phyloP scores from a whole-genome alignment of 2,329 filamentous ascomycete species.

The Sarocladiaceae sp. region DNA sequence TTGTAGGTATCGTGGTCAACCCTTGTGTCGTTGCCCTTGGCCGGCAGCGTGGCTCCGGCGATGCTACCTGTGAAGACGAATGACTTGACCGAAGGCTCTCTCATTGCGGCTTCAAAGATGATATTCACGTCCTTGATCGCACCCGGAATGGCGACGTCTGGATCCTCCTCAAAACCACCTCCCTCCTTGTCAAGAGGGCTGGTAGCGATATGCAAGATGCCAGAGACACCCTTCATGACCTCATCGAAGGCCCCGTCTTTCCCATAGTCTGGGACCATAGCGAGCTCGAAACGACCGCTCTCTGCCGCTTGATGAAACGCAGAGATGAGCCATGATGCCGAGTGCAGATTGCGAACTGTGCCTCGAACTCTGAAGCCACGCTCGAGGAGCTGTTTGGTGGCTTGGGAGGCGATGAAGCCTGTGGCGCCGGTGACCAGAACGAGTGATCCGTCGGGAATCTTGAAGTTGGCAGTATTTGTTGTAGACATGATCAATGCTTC shows the following conservation, averaged over 20 bases:
- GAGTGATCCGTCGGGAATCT: slow-evolving; percentile 20
- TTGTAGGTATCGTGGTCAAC: slow-evolving; percentile 24
- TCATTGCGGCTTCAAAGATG: slow-evolving; percentile 32
- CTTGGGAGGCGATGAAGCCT: slow-evolving; percentile 36
- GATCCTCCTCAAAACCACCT: slow-evolving; percentile 26
- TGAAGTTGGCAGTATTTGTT: not conserved
- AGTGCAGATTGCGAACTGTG: slow-evolving; percentile 27
- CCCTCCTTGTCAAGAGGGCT: slow-evolving; percentile 20
- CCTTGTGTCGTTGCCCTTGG: slow-evolving; percentile 6
- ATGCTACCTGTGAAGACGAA: slow-evolving; percentile 23
- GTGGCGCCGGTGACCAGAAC: slow-evolving; percentile 39
- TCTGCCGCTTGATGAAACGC: not conserved
- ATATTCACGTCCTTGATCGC: slow-evolving; percentile 22
- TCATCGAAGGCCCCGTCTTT: slow-evolving; percentile 26
- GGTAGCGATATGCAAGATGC: slow-evolving; percentile 39
- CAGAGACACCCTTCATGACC: slow-evolving; percentile 28
- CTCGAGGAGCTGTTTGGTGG: slow-evolving; percentile 29
- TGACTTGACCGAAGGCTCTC: slow-evolving; percentile 30
- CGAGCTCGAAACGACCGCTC: not conserved
- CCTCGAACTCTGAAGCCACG: slow-evolving; percentile 35
- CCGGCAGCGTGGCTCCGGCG: slow-evolving; percentile 12
- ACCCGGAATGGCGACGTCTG: slow-evolving; percentile 33
- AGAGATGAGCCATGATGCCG: slow-evolving; percentile 25
- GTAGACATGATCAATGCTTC: too few relatives aligned
- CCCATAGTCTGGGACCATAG: slow-evolving; percentile 27